Base-by-base conservation (phyloP, 768 basidiomycete genomes). In the Kwoniella pini region DNA sequence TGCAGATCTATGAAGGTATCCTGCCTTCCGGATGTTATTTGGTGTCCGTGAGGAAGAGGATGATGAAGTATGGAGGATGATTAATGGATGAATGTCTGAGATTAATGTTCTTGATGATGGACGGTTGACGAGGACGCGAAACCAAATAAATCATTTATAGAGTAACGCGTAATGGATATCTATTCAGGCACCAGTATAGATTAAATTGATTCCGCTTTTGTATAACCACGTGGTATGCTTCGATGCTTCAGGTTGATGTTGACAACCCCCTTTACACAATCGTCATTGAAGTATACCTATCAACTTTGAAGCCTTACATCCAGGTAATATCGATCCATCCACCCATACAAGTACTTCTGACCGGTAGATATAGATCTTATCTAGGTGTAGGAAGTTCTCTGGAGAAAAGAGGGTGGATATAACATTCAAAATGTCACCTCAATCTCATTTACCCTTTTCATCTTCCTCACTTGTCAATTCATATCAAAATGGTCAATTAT, bases 191-290 rank as follows among this genome's bases (percentile, higher is more conserved):
- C 48, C n/a, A n/a, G 44, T 24, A 28, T 9, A 26, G 12, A 46
- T 12, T 46, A 28, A 54, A 28, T 30, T 43, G 40, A 42, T 54
- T 42, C 40, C 53, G 53, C 28, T 13, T 17, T 42, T 28, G 3
- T 21, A 2, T 26, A 7, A 15, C 50, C 53, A 55, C 54, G 54
- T 55, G 54, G 54, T 3, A 44, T 55, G 42, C 1, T 45, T 55
- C 54, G 48, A 50, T 50, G 13, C 21, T 10, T 21, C 27, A 13
- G 17, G 7, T 4, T 17, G 6, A 13, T 13, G 15, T 28, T 28
- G 26, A 24, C 48, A 15, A n/a, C 27, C n/a, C 19, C 28, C 30
- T 50, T 24, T 33, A 0, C 31, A 27, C 17, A 28, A n/a, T 31
- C 17, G 17, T 13, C 4, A 50, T 48, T 21, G 31, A 9, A 27